Evolutionary conservation across 306 rosid genomes (phyloP), one percentile per base, ranked within the genome.

Genomic region (Notholithocarpus densiflorus): DNA sequence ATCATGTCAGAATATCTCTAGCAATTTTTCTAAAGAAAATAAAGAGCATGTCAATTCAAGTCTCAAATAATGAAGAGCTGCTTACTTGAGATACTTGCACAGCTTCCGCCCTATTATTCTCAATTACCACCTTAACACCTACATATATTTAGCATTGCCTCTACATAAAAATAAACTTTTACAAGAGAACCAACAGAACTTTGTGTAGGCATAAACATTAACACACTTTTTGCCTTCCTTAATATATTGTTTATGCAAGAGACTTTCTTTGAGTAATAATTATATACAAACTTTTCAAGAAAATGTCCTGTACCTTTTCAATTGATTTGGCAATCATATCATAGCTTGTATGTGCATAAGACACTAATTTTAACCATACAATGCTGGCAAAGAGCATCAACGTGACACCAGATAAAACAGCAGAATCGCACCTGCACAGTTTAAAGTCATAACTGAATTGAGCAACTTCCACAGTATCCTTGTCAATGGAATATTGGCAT

Each of bases 291-390:
- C 56, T 70, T 73, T 68, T 77, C 74, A 68, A 72, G 52, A 55
- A 24, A 75, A 74, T 70, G 61, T 59, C 21, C 76, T 53, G 68
- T 88, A 96, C 99, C 99, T 96, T 87, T 20, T 84, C 96, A 85
- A 66, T 73, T 82, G 87, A 81, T 83, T 59, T 81, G 73, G 85
- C 52, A 61, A 86, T 87, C 90, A 88, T 56, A 82, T 91, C 99
- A 89, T 88, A 88, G 87, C 79, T 96, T 5, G 97, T 84, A 81
- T 96, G 99, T 18, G 89, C 93, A 86, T 88, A 93, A 56, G 99
- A 96, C 24, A 96, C 92, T 82, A 96, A 84, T 80, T 96, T 93
- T 76, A 93, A 86, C 99, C 99, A 91, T 69, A 90, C 89, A 70
- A 87, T 88, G 87, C 97, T 89, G 77, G 97, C 81, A 77, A 93